phyloP scores from a whole-genome alignment of 1,284 basidiomycete genomes.

The Ceratobasidium sp. region DNA sequence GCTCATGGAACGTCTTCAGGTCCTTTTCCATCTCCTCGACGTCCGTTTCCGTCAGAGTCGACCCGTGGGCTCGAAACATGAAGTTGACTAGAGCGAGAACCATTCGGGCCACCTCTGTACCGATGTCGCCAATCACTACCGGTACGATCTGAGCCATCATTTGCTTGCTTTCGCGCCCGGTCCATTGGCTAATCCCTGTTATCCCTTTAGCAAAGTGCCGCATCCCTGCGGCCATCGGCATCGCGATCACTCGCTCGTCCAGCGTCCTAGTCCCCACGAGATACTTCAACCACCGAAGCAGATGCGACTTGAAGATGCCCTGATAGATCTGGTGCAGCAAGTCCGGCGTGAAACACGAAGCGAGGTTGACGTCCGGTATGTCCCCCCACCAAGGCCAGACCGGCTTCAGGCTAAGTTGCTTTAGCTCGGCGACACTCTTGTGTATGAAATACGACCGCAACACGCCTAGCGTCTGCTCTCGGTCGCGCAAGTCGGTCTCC shows the following conservation, averaged over 20 bases:
- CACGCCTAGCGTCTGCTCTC: slow-evolving; percentile 2
- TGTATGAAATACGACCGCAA: not conserved
- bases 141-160: slow-evolving; percentile 28
- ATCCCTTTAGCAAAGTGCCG: slow-evolving; percentile 16
- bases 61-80: slow-evolving; percentile 4
- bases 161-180: slow-evolving; percentile 19
- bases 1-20: slow-evolving; percentile 8
- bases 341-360: slow-evolving; percentile 44
- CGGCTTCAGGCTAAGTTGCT: slow-evolving; percentile 1
- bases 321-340: slow-evolving; percentile 47
- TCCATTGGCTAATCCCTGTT: not conserved
- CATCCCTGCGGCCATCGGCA: not conserved
- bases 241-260: not conserved
- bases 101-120: not conserved
- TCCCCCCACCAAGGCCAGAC: slow-evolving; percentile 38
- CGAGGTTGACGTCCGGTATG: slow-evolving; percentile 38
- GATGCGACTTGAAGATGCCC: slow-evolving; percentile 29
- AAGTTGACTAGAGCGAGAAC: slow-evolving; percentile 3
- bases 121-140: not conserved
- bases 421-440: not conserved
- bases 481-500: not conserved
- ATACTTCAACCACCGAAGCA: not conserved
- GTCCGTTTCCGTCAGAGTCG: slow-evolving; percentile 19
- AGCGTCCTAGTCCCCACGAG: not conserved
- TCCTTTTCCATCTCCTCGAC: not conserved